Evolutionary conservation across 352 stramenopile genomes (phyloP).

Genomic region (Thalassiosira mediterranea): DNA sequence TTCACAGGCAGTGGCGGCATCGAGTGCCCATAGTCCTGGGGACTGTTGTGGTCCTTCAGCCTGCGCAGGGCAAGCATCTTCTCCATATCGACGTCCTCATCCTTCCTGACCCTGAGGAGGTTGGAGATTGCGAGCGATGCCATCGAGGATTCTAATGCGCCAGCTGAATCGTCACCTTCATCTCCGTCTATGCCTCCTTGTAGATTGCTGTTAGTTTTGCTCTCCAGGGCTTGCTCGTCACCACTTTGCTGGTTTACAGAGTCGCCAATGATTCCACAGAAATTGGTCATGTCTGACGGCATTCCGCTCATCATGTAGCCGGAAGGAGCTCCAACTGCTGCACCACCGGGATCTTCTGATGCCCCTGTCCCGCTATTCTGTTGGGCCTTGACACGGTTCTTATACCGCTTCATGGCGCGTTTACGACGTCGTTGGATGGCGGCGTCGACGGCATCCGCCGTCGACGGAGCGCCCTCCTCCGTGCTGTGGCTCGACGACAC

Average conservation of each 20-base stretch:
- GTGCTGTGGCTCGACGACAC: too few species aligned
- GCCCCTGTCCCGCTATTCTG: background rate
- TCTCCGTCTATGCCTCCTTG: background rate
- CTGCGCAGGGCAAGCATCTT: constrained; percentile 23
- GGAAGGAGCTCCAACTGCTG: background rate
- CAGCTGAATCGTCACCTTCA: too few species aligned
- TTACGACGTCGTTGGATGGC: background rate
- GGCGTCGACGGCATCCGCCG: background rate
- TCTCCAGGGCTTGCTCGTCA: background rate
- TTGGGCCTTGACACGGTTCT: too few species aligned
- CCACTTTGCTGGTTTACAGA: too few species aligned
- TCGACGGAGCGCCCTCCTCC: too few species aligned
- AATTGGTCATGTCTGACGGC: constrained; percentile 9
- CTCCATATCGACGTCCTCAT: constrained; percentile 27
- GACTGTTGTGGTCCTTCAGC: constrained; percentile 31
- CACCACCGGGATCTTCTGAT: too few species aligned
- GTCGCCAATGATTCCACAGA: constrained; percentile 14
- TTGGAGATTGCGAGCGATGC: too few species aligned
- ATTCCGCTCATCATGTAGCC: constrained; percentile 36
- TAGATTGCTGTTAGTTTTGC: background rate
- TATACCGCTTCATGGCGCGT: too few species aligned
- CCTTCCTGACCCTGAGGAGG: too few species aligned
- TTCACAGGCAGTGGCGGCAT: constrained; percentile 33
- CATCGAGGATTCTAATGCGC: too few species aligned
- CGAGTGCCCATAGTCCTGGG: constrained; percentile 52